Conservation (phyloP, 371 early-diverging fungal genomes). For the Mortierella sp. region DNA sequence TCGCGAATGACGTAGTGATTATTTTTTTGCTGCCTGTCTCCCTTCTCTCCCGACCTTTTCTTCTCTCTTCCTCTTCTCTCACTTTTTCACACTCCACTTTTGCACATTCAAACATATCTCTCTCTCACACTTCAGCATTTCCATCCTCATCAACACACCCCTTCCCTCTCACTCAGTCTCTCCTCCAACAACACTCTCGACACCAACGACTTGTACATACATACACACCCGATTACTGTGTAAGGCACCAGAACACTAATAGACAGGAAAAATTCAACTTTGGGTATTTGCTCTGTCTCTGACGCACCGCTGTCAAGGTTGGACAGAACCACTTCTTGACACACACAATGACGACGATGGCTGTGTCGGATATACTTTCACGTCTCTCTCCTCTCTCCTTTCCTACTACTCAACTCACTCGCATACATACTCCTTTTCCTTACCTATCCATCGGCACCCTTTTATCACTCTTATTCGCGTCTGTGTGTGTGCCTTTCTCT, state of each 20-base stretch:
- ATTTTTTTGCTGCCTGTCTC: neutral
- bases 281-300: conserved; percentile 6
- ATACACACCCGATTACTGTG: neutral
- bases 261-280: neutral
- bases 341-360: conserved; percentile 13
- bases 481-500: no score
- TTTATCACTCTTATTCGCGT: no score
- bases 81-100: neutral
- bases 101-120: neutral
- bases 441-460: neutral
- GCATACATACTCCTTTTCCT: neutral
- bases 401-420: neutral
- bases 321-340: neutral
- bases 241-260: neutral
- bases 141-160: neutral
- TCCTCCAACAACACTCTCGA: neutral
- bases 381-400: neutral
- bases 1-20: conserved; percentile 11
- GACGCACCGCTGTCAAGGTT: conserved; percentile 1
- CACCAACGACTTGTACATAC: conserved; percentile 1
- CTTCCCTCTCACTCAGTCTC: neutral
- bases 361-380: conserved; percentile 10
- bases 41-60: neutral
- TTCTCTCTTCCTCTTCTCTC: neutral
- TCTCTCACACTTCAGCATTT: neutral